phyloP scores from a whole-genome alignment of 2,329 filamentous ascomycete genomes.

The Lachnellula arida region DNA sequence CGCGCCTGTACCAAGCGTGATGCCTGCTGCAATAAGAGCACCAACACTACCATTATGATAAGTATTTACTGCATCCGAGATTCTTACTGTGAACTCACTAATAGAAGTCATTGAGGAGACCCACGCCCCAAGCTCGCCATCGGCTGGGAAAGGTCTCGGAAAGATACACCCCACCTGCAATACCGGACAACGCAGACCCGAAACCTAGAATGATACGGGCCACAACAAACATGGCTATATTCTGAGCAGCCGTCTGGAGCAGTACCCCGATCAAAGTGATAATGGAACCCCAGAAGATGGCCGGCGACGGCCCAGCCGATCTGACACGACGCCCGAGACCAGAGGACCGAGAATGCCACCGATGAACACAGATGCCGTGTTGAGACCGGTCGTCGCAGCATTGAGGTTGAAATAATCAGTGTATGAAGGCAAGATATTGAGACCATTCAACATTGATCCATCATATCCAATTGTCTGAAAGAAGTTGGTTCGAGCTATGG shows the following conservation, averaged over 20 bases:
- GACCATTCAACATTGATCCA: conserved; percentile 39
- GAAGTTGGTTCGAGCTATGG: not conserved
- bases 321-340: conserved; percentile 36
- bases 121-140: conserved; percentile 42
- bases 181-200: conserved; percentile 17
- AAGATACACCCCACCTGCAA: conserved; percentile 44
- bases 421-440: conserved; percentile 54
- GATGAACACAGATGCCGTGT: conserved; percentile 52
- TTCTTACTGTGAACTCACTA: conserved; percentile 12
- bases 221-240: conserved; percentile 24
- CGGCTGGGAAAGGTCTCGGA: conserved; percentile 44
- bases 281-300: conserved; percentile 23
- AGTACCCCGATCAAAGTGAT: conserved; percentile 24
- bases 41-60: conserved; percentile 22
- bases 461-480: conserved; percentile 23
- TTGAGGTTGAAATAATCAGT: conserved; percentile 51
- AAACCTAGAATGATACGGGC: conserved; percentile 21
- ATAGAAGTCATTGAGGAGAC: conserved; percentile 37
- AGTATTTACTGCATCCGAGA: not conserved
- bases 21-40: conserved; percentile 35
- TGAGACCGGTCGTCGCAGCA: conserved; percentile 48
- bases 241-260: conserved; percentile 23
- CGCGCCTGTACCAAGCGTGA: conserved; percentile 33
- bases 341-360: conserved; percentile 44
- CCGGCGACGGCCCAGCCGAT: conserved; percentile 34